A percentile compares a stretch with the other conserved stretches of the same genome.
Conservation (phyloP, 75 land plant species). For the Azolla pinnata region DNA sequence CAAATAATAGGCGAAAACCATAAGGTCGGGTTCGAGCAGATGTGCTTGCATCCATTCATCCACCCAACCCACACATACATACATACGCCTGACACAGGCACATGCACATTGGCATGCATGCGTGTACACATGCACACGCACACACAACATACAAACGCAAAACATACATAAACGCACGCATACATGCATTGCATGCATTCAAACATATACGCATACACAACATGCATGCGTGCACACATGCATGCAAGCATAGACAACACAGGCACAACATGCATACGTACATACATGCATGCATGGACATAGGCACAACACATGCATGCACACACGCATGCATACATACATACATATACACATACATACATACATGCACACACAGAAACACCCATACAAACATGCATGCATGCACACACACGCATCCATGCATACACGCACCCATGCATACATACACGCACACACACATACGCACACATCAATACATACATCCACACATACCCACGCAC, state of each 20-base stretch:
- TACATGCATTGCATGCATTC: not conserved
- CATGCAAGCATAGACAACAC: too few relatives aligned
- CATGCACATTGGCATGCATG: not conserved
- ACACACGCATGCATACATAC: not conserved
- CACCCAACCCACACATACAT: not conserved
- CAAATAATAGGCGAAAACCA: too few relatives aligned
- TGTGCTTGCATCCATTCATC: not conserved
- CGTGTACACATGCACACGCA: not conserved
- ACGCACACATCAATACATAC: not conserved
- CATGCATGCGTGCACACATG: not conserved
- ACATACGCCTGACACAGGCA: too few relatives aligned
- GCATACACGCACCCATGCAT: not conserved
- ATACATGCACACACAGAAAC: not conserved
- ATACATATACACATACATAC: not conserved
- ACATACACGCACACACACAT: not conserved
- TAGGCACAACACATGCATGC: not conserved
- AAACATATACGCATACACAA: not conserved
- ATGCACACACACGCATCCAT: not conserved
- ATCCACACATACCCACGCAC: not conserved
- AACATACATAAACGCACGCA: not conserved
- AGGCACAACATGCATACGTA: not conserved
- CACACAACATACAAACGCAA: too few relatives aligned
- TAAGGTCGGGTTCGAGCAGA: too few relatives aligned
- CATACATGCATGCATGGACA: not conserved
- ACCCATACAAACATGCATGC: not conserved